These are phyloP conservation scores for Kwoniella sp. DNA, from an alignment of 768 basidiomycete species.

Conservation along the genomic window DNA sequence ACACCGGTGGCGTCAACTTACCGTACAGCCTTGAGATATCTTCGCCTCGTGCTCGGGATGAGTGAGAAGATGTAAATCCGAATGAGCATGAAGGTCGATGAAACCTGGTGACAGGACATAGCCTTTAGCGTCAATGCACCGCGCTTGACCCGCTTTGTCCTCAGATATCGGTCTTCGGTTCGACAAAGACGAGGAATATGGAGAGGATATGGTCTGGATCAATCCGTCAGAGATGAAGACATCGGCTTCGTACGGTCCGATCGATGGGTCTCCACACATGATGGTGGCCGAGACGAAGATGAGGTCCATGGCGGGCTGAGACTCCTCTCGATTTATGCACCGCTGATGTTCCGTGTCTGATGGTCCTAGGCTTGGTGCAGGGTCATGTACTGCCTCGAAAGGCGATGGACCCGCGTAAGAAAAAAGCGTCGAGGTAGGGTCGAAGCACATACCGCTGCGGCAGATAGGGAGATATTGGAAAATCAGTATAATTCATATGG, in stretches of 20 bases:
- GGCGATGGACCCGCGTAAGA: not conserved
- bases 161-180: not conserved
- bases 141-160: not conserved
- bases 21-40: conserved; percentile 53
- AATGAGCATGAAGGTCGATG: conserved; percentile 55
- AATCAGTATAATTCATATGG: no score
- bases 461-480: no score
- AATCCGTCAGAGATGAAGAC: conserved; percentile 39
- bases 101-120: conserved; percentile 48
- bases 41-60: conserved; percentile 49
- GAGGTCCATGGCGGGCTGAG: not conserved
- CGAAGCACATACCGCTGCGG: not conserved
- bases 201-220: conserved; percentile 31
- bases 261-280: conserved; percentile 38
- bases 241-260: conserved; percentile 39
- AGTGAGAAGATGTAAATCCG: conserved; percentile 50
- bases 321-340: not conserved
- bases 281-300: conserved; percentile 43
- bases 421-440: not conserved
- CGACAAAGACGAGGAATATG: not conserved
- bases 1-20: conserved; percentile 35
- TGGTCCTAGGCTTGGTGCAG: not conserved
- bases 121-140: conserved; percentile 25
- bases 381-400: not conserved
- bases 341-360: no score